Evolutionary conservation across 176 grass and related monocot species (phyloP).

Genomic region (Hordeum marinum): DNA sequence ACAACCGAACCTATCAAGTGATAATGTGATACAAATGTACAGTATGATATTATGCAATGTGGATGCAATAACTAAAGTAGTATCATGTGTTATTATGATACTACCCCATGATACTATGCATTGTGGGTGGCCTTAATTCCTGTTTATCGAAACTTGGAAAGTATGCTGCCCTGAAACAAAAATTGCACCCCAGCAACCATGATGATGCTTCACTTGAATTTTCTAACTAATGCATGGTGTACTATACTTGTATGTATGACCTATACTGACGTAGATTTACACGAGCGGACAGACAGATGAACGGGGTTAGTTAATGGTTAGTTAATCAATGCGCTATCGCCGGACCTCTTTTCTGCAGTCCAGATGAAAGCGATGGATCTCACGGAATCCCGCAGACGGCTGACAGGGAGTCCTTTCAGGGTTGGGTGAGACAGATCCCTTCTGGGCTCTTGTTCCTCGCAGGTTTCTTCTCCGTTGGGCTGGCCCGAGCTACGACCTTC

Average conservation of each 20-base stretch:
- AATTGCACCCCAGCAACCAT: constrained; percentile 11
- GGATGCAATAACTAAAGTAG: neutral
- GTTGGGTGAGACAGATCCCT: constrained; percentile 58
- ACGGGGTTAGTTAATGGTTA: constrained; percentile 5
- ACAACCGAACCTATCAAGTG: neutral
- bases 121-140: neutral
- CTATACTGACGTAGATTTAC: constrained; percentile 27
- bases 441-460: neutral
- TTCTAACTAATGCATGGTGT: neutral
- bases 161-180: neutral
- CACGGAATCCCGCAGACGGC: constrained; percentile 41
- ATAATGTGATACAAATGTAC: neutral
- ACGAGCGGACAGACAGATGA: neutral
- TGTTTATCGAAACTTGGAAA: neutral
- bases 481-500: constrained; percentile 27
- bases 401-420: constrained; percentile 43
- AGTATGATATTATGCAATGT: neutral
- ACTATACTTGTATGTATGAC: constrained; percentile 6
- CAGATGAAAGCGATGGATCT: constrained; percentile 40
- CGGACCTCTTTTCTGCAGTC: constrained; percentile 41
- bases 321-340: neutral
- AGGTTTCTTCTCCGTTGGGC: constrained; percentile 19
- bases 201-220: neutral
- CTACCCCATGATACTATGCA: neutral
- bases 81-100: neutral